Evolutionary conservation across 2,329 filamentous ascomycete species (phyloP), one percentile per base, ranked within the genome.

Genomic region (Eutypella sp.): DNA sequence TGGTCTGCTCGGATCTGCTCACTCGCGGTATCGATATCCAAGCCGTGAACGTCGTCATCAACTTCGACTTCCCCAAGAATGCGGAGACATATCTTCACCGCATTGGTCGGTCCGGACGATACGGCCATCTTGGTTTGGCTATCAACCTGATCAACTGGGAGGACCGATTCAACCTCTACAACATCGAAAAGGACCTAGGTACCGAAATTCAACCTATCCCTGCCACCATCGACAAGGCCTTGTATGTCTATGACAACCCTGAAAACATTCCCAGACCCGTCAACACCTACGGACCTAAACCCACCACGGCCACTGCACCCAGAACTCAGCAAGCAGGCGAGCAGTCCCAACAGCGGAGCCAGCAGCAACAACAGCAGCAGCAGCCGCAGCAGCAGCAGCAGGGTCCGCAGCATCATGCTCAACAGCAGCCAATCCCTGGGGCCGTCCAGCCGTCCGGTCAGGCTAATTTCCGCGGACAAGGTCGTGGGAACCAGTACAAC

Each of bases 91-190:
- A 99, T 65, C 83, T 99, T 47, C 93, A 99, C 72, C 89, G 93
- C 57, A 99, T 99, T 65, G 93, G 93, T 75, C 89, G 93, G 64
- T 99, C 93, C 42, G 93, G 93, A 56, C 89, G 93, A 55, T 99
- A 96, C 65, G 93, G 93, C 55, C 93, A 99, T 71, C 79, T 97
- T 62, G 93, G 93, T 79, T 76, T 99, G 56, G 95, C 95, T 53
- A 99, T 99, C 65, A 99, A 99, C 70, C 75, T 99, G 66, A 99
- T 99, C 77, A 97, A 95, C 68, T 99, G 93, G 93, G 93, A 99
- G 47, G 93, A 99, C 67, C 84, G 93, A 23, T 97, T 96, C 78
- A 99, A 97, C 68, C 79, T 99, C 18, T 99, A 99, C 76, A 95
- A 95, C 67, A 99, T 99, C 57, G 93, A 99, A 69, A 87, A 95